phyloP scores from a whole-genome alignment of 805 yeast genomes.

The Wickerhamomyces rabaulensis region DNA sequence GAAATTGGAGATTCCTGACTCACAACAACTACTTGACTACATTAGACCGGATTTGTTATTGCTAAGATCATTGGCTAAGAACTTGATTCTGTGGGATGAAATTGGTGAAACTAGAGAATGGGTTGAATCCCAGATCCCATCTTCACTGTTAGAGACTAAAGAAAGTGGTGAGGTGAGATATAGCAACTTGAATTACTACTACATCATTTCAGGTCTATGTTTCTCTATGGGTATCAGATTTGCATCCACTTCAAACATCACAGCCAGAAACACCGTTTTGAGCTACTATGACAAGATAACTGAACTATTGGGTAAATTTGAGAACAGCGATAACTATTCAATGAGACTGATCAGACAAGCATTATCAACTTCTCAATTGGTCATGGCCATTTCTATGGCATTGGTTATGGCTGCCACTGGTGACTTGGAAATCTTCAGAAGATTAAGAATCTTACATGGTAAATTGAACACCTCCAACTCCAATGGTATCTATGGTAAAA shows the following conservation, averaged over 20 bases:
- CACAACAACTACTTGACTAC: slow-evolving; percentile 53
- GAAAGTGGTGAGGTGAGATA: slow-evolving; percentile 7
- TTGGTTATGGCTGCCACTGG: slow-evolving; percentile 90
- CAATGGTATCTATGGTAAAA: slow-evolving; percentile 55
- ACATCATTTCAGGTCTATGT: slow-evolving; percentile 69
- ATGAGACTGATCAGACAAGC: slow-evolving; percentile 50
- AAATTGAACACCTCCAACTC: slow-evolving; percentile 12
- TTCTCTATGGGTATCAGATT: slow-evolving; percentile 67
- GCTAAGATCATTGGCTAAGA: slow-evolving; percentile 49
- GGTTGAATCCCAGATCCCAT: slow-evolving; percentile 46
- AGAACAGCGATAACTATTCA: slow-evolving; percentile 41
- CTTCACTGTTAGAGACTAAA: slow-evolving; percentile 30
- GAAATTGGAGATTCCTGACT: slow-evolving; percentile 55
- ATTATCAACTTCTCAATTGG: slow-evolving; percentile 49
- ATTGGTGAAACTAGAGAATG: slow-evolving; percentile 15
- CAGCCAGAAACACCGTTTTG: slow-evolving; percentile 52
- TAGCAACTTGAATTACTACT: slow-evolving; percentile 52
- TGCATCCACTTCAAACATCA: slow-evolving; percentile 61
- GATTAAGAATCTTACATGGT: slow-evolving; percentile 68
- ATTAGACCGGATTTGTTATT: slow-evolving; percentile 74
- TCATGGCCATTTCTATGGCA: slow-evolving; percentile 59
- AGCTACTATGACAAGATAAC: slow-evolving; percentile 29
- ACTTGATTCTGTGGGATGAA: slow-evolving; percentile 20
- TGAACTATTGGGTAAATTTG: slow-evolving; percentile 5
- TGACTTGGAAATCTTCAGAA: slow-evolving; percentile 69